These are phyloP conservation scores for Rhodotorula sp. DNA, from an alignment of 1,284 basidiomycete species.

Conservation along the genomic window DNA sequence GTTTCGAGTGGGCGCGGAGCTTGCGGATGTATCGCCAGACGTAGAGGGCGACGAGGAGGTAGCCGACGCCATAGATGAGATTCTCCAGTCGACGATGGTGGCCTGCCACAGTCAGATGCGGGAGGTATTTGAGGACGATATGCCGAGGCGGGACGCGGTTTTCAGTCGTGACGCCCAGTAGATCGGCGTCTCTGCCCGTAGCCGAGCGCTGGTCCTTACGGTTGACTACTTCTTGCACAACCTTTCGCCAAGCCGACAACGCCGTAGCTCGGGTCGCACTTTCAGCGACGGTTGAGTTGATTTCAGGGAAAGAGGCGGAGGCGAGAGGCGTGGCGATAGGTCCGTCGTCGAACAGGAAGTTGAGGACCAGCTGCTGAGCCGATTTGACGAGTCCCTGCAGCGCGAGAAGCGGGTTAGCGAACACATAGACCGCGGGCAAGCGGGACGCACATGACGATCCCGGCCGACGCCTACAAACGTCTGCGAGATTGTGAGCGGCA, in stretches of 20 bases:
- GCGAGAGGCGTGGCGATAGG: not conserved
- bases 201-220: conserved; percentile 14
- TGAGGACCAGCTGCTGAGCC: conserved; percentile 67
- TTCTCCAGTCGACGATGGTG: conserved; percentile 38
- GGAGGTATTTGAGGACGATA: conserved; percentile 39
- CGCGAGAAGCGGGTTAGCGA: not conserved
- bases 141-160: conserved; percentile 9
- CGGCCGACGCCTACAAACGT: conserved; percentile 36
- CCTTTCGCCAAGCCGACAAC: conserved; percentile 13
- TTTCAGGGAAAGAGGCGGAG: not conserved
- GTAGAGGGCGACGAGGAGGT: conserved; percentile 72
- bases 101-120: conserved; percentile 28
- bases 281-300: not conserved
- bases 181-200: not conserved
- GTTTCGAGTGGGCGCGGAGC: conserved; percentile 80
- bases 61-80: conserved; percentile 71
- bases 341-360: conserved; percentile 69
- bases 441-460: conserved; percentile 20
- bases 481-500: conserved; percentile 30
- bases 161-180: conserved; percentile 17
- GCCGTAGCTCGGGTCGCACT: not conserved
- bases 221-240: conserved; percentile 24
- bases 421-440: accelerated
- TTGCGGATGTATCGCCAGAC: conserved; percentile 60
- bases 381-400: conserved; percentile 56